These are phyloP conservation scores for Capsicum rhomboideum DNA, from an alignment of 257 asterid species.

Conservation along the genomic window DNA sequence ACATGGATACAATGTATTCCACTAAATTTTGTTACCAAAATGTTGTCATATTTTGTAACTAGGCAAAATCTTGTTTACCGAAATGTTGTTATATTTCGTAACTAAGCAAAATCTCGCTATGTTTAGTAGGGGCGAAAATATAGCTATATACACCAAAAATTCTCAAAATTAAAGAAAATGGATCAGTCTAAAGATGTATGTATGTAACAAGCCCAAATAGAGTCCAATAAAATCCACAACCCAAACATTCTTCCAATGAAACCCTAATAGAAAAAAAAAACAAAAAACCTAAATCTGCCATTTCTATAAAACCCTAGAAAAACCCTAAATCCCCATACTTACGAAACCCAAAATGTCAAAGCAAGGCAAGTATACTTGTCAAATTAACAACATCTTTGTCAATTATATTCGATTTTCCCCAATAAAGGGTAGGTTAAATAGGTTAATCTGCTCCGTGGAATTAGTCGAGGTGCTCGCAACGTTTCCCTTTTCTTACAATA, in stretches of 20 bases:
- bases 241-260: not conserved
- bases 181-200: not conserved
- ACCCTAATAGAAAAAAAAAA: no score
- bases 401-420: not conserved
- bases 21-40: no score
- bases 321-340: not conserved
- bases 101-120: no score
- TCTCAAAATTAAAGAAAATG: not conserved
- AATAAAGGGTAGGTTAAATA: constrained; percentile 36
- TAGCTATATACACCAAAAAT: no score
- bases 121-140: no score
- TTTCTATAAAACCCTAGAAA: constrained; percentile 6
- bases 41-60: no score
- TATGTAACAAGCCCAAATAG: not conserved
- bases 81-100: no score
- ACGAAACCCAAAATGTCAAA: constrained; percentile 30
- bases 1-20: no score
- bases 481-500: no score
- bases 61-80: no score
- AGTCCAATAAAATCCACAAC: not conserved
- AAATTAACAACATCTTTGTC: not conserved
- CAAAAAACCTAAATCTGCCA: not conserved
- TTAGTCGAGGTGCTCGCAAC: no score
- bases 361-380: constrained; percentile 22
- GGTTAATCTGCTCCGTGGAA: no score